phyloP scores from a whole-genome alignment of 1,139 yeast species.

The Taphrina wiesneri region DNA sequence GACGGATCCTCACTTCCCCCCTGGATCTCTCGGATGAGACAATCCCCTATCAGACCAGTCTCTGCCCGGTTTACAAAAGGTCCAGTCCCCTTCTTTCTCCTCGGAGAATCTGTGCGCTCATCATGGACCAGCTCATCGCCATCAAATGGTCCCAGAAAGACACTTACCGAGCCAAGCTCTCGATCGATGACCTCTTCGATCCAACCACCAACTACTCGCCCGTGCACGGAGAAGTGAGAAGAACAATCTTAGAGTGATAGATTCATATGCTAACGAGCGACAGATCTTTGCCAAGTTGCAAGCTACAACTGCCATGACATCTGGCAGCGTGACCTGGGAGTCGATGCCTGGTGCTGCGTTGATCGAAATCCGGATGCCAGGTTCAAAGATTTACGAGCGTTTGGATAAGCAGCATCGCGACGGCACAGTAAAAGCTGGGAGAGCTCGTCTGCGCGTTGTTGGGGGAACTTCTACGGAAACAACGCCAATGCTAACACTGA shows the following conservation, averaged over 20 bases:
- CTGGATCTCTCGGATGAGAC: neutral
- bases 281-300: neutral
- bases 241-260: neutral
- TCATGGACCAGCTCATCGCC: neutral
- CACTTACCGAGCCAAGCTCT: constrained; percentile 1
- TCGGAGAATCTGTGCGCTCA: neutral
- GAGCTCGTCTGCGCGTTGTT: constrained; percentile 15
- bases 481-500: neutral
- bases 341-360: neutral
- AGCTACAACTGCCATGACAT: neutral
- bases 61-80: too few species aligned
- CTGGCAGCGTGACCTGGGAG: neutral
- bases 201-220: neutral
- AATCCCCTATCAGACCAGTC: neutral
- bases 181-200: constrained; percentile 11
- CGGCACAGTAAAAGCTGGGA: neutral
- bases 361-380: constrained; percentile 9
- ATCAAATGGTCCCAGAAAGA: constrained; percentile 15
- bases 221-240: neutral
- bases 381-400: neutral
- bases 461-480: neutral
- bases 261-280: neutral
- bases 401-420: neutral
- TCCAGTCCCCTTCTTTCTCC: neutral
- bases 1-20: too few species aligned